These are phyloP conservation scores for Torulaspora microellipsoides DNA, from an alignment of 805 yeast genomes.

Conservation along the genomic window DNA sequence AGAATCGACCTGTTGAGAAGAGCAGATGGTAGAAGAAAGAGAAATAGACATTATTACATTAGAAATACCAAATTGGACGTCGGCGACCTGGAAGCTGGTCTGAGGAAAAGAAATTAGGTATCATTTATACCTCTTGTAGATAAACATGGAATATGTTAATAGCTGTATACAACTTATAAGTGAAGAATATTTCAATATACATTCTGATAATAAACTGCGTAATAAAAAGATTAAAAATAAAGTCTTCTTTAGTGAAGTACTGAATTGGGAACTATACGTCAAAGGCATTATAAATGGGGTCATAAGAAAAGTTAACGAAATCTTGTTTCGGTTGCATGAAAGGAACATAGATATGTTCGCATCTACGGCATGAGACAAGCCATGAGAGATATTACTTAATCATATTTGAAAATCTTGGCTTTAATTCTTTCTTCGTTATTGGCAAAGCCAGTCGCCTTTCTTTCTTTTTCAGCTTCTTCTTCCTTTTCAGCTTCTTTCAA, in stretches of 20 bases:
- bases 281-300: no score
- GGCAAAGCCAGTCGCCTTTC: constrained; percentile 20
- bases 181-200: no score
- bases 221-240: no score
- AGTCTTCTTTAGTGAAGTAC: no score
- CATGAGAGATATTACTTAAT: background rate
- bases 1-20: constrained; percentile 74
- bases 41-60: constrained; percentile 87
- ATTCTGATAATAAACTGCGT: no score
- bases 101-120: constrained; percentile 31
- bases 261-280: no score
- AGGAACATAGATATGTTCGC: no score
- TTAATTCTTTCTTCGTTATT: constrained; percentile 37
- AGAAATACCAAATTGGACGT: constrained; percentile 76
- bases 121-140: constrained; percentile 5
- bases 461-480: constrained; percentile 25
- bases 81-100: constrained; percentile 54
- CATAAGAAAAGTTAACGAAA: no score
- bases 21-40: constrained; percentile 54
- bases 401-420: constrained; percentile 34
- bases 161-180: no score
- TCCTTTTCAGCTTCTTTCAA: constrained; percentile 42
- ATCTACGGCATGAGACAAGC: no score
- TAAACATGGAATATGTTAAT: background rate
- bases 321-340: background rate